These are phyloP conservation scores for Lipomyces mesembrius DNA, from an alignment of 805 yeast species.

Conservation along the genomic window DNA sequence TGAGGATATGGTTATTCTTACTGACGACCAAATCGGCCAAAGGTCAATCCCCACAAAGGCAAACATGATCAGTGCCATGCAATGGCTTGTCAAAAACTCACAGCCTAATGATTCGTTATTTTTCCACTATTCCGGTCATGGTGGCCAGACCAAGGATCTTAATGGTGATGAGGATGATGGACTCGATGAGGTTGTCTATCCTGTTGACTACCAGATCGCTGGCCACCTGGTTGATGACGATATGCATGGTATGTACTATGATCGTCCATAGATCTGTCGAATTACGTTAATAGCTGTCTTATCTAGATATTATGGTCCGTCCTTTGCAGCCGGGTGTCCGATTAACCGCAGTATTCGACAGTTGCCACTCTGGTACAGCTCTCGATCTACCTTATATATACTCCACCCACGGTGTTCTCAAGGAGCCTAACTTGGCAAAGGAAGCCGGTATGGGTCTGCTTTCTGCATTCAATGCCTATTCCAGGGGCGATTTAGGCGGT, in stretches of 20 bases:
- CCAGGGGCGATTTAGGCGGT: constrained; percentile 60
- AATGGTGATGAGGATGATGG: constrained; percentile 81
- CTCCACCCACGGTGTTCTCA: constrained; percentile 80
- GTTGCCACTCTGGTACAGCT: constrained; percentile 85
- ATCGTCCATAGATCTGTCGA: neutral
- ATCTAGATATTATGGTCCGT: constrained; percentile 58
- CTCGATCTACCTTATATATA: constrained; percentile 79
- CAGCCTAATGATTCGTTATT: constrained; percentile 76
- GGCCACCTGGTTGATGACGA: constrained; percentile 78
- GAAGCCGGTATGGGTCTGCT: constrained; percentile 73
- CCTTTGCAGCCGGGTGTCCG: constrained; percentile 75
- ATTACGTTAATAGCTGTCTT: neutral
- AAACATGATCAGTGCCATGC: constrained; percentile 78
- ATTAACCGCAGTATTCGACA: constrained; percentile 78
- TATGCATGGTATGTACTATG: constrained; percentile 54
- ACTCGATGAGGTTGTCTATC: constrained; percentile 71
- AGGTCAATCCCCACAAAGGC: constrained; percentile 62
- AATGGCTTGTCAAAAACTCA: constrained; percentile 77
- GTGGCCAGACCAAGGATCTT: constrained; percentile 70
- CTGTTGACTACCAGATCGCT: constrained; percentile 67
- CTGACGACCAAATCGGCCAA: constrained; percentile 50
- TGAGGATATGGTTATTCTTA: constrained; percentile 45
- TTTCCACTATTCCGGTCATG: constrained; percentile 88
- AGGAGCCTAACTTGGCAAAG: constrained; percentile 78
- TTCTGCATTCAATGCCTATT: constrained; percentile 62